Conservation (phyloP, 371 early-diverging fungal species). For the Smittium culicis region DNA sequence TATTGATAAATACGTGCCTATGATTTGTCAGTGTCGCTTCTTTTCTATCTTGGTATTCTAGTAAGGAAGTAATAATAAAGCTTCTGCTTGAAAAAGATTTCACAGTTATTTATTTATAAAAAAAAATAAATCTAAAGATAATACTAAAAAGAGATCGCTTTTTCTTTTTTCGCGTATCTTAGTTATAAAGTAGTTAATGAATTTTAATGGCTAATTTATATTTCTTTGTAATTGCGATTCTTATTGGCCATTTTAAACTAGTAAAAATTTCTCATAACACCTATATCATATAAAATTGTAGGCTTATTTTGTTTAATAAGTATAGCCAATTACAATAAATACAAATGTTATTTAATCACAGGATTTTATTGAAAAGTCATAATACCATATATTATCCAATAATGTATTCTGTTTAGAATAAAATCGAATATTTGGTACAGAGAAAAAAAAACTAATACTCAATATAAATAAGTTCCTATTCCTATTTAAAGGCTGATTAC, state of each 20-base stretch:
- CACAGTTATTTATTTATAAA: not conserved
- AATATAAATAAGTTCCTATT: no score
- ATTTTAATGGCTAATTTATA: not conserved
- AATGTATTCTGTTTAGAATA: no score
- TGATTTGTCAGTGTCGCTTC: not conserved
- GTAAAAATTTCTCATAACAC: not conserved
- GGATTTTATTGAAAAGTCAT: no score
- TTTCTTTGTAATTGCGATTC: not conserved
- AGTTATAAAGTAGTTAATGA: not conserved
- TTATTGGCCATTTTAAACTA: not conserved
- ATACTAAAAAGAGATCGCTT: not conserved
- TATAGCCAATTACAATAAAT: not conserved
- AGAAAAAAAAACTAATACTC: no score
- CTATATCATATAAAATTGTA: no score
- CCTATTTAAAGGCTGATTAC: no score
- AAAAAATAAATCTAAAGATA: not conserved
- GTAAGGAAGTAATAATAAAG: constrained; percentile 1
- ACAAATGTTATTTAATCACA: not conserved
- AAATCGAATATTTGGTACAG: no score
- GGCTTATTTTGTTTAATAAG: not conserved
- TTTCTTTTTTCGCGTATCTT: constrained; percentile 1
- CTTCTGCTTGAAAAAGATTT: not conserved
- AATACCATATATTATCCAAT: no score
- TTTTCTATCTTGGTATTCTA: not conserved
- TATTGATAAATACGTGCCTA: no score